phyloP scores from a whole-genome alignment of 2,329 filamentous ascomycete species.

The Arthroderma uncinatum region DNA sequence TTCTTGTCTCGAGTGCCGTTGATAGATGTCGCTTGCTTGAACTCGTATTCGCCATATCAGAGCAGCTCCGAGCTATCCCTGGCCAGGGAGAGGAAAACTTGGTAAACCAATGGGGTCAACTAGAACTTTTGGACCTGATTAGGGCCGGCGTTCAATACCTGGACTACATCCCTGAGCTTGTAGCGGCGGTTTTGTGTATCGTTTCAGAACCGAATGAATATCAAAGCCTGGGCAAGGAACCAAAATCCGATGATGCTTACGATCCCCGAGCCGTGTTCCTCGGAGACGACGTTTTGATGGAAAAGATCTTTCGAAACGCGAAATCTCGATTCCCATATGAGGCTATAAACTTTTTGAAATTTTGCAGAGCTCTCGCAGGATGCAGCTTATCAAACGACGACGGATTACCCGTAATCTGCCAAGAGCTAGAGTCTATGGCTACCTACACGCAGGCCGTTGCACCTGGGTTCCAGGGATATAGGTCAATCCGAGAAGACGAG shows the following conservation, averaged over 20 bases:
- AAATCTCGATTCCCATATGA: conserved; percentile 76
- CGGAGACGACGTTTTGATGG: conserved; percentile 47
- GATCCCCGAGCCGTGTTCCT: conserved; percentile 44
- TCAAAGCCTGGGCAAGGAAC: conserved; percentile 15
- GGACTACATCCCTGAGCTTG: conserved; percentile 60
- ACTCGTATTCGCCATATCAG: conserved; percentile 36
- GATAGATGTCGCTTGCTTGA: conserved; percentile 40
- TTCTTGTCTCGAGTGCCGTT: conserved; percentile 39
- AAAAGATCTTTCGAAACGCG: conserved; percentile 53
- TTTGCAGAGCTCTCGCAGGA: conserved; percentile 54
- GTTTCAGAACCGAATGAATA: conserved; percentile 38
- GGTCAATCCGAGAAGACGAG: conserved; percentile 71
- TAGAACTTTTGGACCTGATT: conserved; percentile 58
- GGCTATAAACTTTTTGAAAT: conserved; percentile 61
- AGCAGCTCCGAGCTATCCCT: conserved; percentile 38
- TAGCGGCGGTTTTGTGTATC: conserved; percentile 55
- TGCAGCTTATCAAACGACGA: conserved; percentile 36
- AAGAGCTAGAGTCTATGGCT: conserved; percentile 56
- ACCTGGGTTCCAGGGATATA: conserved; percentile 59
- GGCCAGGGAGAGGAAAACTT: conserved; percentile 40
- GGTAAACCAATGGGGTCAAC: conserved; percentile 52
- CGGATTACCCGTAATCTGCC: conserved; percentile 45
- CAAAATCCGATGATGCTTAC: conserved; percentile 16
- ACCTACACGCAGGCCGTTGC: conserved; percentile 71
- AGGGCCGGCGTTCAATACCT: conserved; percentile 55